phyloP scores from a whole-genome alignment of 495 filamentous ascomycete species.

The Penicillium psychrofluorescens region DNA sequence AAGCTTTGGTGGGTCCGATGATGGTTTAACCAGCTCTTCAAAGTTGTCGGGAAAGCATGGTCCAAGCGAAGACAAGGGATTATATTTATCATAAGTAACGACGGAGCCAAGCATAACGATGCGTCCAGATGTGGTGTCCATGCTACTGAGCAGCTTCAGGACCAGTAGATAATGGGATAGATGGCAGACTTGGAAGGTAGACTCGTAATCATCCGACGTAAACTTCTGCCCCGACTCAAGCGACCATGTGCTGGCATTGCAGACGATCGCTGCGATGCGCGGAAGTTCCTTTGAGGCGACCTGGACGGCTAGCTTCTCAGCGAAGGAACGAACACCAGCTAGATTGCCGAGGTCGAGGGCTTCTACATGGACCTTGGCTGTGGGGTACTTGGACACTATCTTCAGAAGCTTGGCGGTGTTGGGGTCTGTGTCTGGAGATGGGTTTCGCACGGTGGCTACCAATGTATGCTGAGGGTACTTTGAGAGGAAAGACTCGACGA shows the following conservation, averaged over 20 bases:
- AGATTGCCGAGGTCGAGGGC: constrained; percentile 34
- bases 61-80: constrained; percentile 24
- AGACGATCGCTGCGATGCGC: constrained; percentile 31
- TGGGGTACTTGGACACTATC: constrained; percentile 21
- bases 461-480: constrained; percentile 27
- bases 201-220: constrained; percentile 35
- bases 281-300: constrained; percentile 25
- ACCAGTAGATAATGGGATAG: constrained; percentile 36
- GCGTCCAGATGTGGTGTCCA: constrained; percentile 16
- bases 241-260: constrained; percentile 41
- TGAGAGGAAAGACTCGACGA: constrained; percentile 29
- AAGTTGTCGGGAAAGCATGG: constrained; percentile 14
- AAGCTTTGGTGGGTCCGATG: constrained; percentile 9
- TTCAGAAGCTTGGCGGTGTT: constrained; percentile 35
- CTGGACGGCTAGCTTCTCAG: constrained; percentile 16
- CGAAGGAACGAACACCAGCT: constrained; percentile 27
- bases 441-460: constrained; percentile 36
- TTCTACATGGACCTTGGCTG: constrained; percentile 26
- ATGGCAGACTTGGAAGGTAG: constrained; percentile 37
- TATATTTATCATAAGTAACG: constrained; percentile 30
- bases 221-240: constrained; percentile 24
- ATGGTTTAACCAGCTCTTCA: constrained; percentile 19
- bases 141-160: constrained; percentile 34
- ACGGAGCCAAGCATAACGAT: constrained; percentile 25
- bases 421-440: constrained; percentile 22